Evolutionary conservation across 1,139 yeast genomes (phyloP), one percentile per base, ranked within the genome.

Genomic region (Kodamaea plutei): DNA sequence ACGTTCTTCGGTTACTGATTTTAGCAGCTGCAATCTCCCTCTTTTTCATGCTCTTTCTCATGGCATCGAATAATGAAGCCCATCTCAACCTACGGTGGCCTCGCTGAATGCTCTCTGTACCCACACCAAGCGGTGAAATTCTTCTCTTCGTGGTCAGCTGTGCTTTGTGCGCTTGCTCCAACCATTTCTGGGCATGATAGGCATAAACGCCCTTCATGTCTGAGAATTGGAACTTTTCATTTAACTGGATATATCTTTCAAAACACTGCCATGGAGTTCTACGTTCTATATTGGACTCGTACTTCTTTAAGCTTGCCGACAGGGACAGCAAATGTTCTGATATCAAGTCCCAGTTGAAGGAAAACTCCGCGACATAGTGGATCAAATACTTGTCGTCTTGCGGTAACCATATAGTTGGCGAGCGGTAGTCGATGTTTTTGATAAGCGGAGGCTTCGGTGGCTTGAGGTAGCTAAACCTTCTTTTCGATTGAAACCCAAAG

Each of bases 221-320:
- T 15, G 79, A 67, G 37, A 85, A 75, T 40, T 84, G 93, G 47
- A 87, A 88, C 39, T 79, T 79, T 36, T 91, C 96, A 47, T 87
- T 88, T 40, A 93, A 67, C 58, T 91, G 98, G 39, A 88, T 83
- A 65, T 93, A 91, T 41, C 98, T 67, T 56, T 91, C 98, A 63
- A 91, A 91, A 53, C 97, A 91, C 53, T 89, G 97, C 98, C 98
- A 91, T 0, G 98, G 94, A 0, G 97, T 91, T 49, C 98, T 73
- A 46, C 97, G 73, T 55, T 91, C 97, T 36, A 88, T 85, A 44
- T 84, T 88, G 0, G 97, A 84, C 25, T 79, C 76, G 52, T 85
- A 85, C 10, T 81, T 76, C 49, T 69, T 67, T 37, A 68, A 48
- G 21, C 69, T 64, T 0, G 84, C 75, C 2, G 88, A 76, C 32